Evolutionary conservation across 257 asterid species (phyloP), one percentile per base, ranked within the genome.

Genomic region (Primulina huaijiensis): DNA sequence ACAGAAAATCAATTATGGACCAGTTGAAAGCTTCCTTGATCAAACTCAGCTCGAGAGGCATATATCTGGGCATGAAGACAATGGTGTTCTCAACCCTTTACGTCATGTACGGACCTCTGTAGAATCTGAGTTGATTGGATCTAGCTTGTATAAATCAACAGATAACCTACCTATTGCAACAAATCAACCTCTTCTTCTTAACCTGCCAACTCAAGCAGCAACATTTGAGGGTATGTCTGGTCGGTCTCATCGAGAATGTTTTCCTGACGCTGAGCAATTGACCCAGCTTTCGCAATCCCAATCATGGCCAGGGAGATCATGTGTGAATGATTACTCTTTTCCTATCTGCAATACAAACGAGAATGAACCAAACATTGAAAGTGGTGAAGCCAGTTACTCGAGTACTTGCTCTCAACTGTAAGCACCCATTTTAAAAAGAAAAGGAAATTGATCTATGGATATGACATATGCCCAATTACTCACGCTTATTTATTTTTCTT

Each of bases 321-420:
- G 74, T 72, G 76, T 77, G 50, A 76, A 82, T 57, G 81, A 83
- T 62, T 81, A 84, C 67, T 77, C 85, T 25, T 67, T 79, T 73
- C 88, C 82, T 27, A 58, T 73, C 19, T 75, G 69, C 71, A 65
- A 76, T n/a, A 27, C 80, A 60, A 80, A 72, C 68, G 86, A 70
- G 64, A 84, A 84, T 75, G 90, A 84, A 78, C 75, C 52, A 76
- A 84, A 74, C 66, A 58, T 70, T 53, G 87, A 78, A 33, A 80
- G 66, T 62, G 89, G 75, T 60, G 90, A 82, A 77, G 72, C 87
- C 68, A 77, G 77, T 56, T 62, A 73, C 70, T 84, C 98, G 59
- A 80, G 74, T 78, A 79, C 73, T 56, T 85, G 82, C 69, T 90
- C 97, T 40, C 96, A 92, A 79, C 86, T 89, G 98, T 90, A 79